Evolutionary conservation across 352 stramenopile genomes (phyloP).

Genomic region (Globisporangium camurandrum): DNA sequence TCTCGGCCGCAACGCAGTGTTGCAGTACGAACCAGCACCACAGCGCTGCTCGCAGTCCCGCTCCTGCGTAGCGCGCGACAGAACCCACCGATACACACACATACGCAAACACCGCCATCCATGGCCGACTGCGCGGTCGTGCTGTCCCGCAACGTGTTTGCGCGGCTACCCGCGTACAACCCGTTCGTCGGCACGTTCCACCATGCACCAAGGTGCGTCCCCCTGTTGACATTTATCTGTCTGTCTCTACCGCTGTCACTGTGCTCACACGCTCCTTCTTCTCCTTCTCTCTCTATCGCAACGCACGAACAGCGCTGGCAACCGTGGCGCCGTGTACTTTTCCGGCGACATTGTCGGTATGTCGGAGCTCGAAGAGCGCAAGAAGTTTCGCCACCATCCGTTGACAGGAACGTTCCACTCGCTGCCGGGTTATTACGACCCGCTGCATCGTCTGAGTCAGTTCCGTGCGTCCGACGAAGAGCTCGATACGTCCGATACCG

Average conservation of each 20-base stretch:
- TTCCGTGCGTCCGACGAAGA: slow-evolving; percentile 56
- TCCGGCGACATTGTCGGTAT: slow-evolving; percentile 84
- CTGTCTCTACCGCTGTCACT: background rate
- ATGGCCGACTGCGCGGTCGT: slow-evolving; percentile 35
- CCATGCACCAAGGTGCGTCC: slow-evolving; percentile 71
- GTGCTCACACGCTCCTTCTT: background rate
- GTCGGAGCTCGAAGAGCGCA: slow-evolving; percentile 83
- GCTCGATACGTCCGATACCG: slow-evolving; percentile 55
- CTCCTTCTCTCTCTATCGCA: background rate
- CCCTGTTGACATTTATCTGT: background rate
- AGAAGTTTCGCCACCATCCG: slow-evolving; percentile 84
- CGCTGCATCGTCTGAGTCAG: slow-evolving; percentile 67
- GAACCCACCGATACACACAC: background rate
- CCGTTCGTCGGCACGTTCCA: slow-evolving; percentile 87
- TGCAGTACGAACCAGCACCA: too few species aligned
- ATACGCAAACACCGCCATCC: slow-evolving; percentile 5
- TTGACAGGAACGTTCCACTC: slow-evolving; percentile 85
- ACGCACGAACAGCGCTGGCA: slow-evolving; percentile 72
- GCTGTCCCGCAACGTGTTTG: slow-evolving; percentile 65
- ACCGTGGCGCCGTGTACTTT: slow-evolving; percentile 83
- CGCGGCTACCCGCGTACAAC: slow-evolving; percentile 81
- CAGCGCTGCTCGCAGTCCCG: too few species aligned
- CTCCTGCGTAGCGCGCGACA: too few species aligned
- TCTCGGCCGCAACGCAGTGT: too few species aligned
- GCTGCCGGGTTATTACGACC: slow-evolving; percentile 81